Percentiles rank a stretch among this genome's conserved stretches.
phyloP scores from a whole-genome alignment of 495 filamentous ascomycete species.

The Aspergillus funiculosus region DNA sequence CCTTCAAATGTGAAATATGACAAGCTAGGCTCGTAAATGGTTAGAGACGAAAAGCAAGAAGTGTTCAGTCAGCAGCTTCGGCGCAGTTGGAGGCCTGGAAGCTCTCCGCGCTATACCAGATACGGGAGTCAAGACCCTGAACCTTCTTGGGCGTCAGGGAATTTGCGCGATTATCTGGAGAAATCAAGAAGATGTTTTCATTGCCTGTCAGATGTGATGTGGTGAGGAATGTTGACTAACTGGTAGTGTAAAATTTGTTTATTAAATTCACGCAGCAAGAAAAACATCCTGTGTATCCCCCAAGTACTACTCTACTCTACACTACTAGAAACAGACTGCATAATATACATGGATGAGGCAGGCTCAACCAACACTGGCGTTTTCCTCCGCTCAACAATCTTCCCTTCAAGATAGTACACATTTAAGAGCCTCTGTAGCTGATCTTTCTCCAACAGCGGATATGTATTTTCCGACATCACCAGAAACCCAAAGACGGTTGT shows the following conservation, averaged over 20 bases:
- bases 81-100: constrained; percentile 15
- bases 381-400: too few species aligned
- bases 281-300: constrained; percentile 5
- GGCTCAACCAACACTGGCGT: background rate
- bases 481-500: too few species aligned
- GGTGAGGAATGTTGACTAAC: too few species aligned
- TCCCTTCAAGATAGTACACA: too few species aligned
- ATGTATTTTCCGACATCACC: too few species aligned
- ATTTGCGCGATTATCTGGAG: background rate
- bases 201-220: too few species aligned
- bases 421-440: background rate
- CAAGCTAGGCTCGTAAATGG: background rate
- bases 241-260: too few species aligned
- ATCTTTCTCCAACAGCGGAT: background rate
- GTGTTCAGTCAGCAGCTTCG: constrained; percentile 18
- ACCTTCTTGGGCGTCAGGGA: background rate
- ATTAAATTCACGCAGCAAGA: too few species aligned
- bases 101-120: constrained; percentile 22
- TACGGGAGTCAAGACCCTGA: constrained; percentile 4
- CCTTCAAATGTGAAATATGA: background rate
- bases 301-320: too few species aligned
- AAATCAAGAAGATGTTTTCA: too few species aligned
- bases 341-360: constrained; percentile 15
- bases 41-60: constrained; percentile 2
- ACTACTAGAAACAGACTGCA: constrained; percentile 3